phyloP scores from a whole-genome alignment of 805 yeast genomes.

The Lipomyces lipofer region DNA sequence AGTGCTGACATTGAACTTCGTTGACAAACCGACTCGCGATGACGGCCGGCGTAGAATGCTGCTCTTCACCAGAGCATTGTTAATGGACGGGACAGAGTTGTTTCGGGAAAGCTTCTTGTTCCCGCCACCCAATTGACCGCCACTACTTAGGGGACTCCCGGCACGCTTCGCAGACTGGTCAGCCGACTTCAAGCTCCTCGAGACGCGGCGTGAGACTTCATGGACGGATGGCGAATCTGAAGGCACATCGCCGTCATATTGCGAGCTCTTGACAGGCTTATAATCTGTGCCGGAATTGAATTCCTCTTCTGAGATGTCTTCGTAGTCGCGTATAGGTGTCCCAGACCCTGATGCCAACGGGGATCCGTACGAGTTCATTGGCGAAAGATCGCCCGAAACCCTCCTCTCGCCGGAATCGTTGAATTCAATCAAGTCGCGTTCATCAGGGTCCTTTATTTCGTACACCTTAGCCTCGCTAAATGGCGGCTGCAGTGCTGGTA shows the following conservation, averaged over 20 bases:
- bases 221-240: conserved; percentile 16
- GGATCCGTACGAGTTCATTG: neutral
- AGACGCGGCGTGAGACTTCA: conserved; percentile 17
- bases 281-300: neutral
- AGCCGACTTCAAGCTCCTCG: conserved; percentile 16
- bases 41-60: conserved; percentile 1
- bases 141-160: neutral
- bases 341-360: neutral
- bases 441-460: conserved; percentile 6
- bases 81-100: conserved; percentile 5
- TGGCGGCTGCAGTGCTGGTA: neutral
- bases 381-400: neutral
- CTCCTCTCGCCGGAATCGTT: neutral
- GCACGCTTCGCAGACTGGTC: conserved; percentile 3
- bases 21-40: neutral
- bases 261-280: conserved; percentile 5
- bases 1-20: neutral
- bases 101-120: conserved; percentile 8
- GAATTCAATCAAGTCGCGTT: conserved; percentile 1
- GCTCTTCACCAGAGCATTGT: neutral
- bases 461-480: neutral
- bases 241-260: conserved; percentile 19
- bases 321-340: neutral
- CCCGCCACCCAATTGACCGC: neutral
- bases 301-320: neutral